Evolutionary conservation across 345 rosid species (phyloP), one percentile per base, ranked within the genome.

Genomic region (Sonneratia alba): DNA sequence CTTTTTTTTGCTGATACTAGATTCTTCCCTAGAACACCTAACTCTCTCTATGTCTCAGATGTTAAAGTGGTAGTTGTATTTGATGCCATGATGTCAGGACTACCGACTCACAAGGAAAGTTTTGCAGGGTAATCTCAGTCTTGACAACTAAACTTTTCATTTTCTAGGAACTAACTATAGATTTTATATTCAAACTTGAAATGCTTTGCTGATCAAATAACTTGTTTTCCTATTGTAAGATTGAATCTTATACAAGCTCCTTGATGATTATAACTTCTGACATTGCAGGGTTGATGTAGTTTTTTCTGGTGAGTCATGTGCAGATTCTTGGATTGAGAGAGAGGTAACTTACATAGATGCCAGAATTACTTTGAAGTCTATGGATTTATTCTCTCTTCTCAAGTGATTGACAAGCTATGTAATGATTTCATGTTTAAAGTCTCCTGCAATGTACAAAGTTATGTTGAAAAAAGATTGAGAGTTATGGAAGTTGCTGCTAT

Each of bases 1-100:
- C 14, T 19, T 21, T 19, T 2, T 32, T 22, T 70, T 70, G 0
- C 15, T 37, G 36, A 22, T 62, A 61, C 47, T 34, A n/a, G 18
- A 7, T 65, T 67, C 57, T 45, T 13, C 36, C 32, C 24, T 5
- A 40, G 40, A 27, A 32, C 51, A 68, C 59, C 49, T 47, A 16
- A 27, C 67, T 78, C 14, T 71, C 21, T 70, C 62, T 74, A 49
- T 62, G 72, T 70, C 69, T 22, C 90, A 94, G 98, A 87, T 86
- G 93, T 91, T 73, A 94, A 94, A 81, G 96, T 91, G 74, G 98
- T 91, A 36, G 95, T 84, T 77, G 97, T 94, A 65, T 94, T 91
- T 87, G 98, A 94, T 79, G 98, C 98, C 47, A 81, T 86, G 87
- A 80, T 88, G 95, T 94, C 98, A 72, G 97, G 96, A 73, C 95